Evolutionary conservation across 495 filamentous ascomycete genomes (phyloP).

Genomic region (Neurospora sp.): DNA sequence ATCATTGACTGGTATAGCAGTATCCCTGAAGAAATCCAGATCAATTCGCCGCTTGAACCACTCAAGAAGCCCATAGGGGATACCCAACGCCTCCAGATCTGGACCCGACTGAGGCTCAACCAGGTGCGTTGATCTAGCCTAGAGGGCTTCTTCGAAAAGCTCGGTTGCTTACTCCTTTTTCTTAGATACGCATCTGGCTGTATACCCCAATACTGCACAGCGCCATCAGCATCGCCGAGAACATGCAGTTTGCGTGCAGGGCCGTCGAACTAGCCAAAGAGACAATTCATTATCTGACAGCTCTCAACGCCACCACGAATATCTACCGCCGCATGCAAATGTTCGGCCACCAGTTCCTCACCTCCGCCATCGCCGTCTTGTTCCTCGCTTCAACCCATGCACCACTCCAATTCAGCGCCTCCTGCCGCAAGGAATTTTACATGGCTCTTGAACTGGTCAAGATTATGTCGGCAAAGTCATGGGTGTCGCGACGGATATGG

Average conservation of each 20-base stretch:
- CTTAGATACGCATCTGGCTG: conserved; percentile 61
- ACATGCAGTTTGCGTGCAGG: conserved; percentile 55
- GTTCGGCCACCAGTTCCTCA: conserved; percentile 80
- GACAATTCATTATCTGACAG: conserved; percentile 63
- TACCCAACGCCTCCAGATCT: conserved; percentile 50
- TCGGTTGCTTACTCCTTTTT: background rate
- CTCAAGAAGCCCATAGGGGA: conserved; percentile 16
- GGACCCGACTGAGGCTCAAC: conserved; percentile 60
- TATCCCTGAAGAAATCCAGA: conserved; percentile 30
- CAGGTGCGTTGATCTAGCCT: conserved; percentile 30
- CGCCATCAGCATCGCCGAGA: conserved; percentile 62
- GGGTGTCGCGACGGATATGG: conserved; percentile 73
- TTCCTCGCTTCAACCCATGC: conserved; percentile 79
- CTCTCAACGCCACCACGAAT: conserved; percentile 68
- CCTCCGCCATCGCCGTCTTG: conserved; percentile 68
- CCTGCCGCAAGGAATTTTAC: conserved; percentile 77
- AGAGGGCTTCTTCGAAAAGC: background rate
- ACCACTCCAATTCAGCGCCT: conserved; percentile 61
- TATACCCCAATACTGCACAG: conserved; percentile 75
- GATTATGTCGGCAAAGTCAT: conserved; percentile 67
- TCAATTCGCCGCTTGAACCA: conserved; percentile 8
- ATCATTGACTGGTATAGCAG: conserved; percentile 65
- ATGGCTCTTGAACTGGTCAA: conserved; percentile 76
- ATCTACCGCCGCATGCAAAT: conserved; percentile 74
- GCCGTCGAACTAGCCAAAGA: conserved; percentile 73